Conservation (phyloP, 2,329 filamentous ascomycete species). For the Ophiocordyceps sinensis region DNA sequence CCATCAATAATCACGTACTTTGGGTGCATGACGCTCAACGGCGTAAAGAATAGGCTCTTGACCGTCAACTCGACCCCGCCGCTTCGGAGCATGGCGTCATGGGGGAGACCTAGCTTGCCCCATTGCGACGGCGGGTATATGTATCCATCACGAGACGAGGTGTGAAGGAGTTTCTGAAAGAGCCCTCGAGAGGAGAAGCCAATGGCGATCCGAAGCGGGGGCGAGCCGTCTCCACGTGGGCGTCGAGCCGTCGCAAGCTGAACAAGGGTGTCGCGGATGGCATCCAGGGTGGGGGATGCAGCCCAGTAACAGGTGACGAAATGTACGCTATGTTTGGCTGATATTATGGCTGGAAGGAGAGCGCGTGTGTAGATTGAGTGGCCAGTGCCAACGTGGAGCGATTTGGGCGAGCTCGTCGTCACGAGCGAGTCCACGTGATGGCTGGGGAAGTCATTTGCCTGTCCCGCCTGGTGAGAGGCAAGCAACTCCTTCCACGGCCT, state of each 20-base stretch:
- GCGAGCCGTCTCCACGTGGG: conserved; percentile 9
- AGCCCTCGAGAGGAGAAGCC: conserved; percentile 64
- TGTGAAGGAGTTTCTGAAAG: conserved; percentile 62
- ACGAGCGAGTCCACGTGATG: conserved; percentile 34
- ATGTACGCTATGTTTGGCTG: conserved; percentile 50
- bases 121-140: conserved; percentile 46
- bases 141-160: conserved; percentile 45
- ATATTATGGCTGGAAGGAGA: conserved; percentile 46
- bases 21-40: conserved; percentile 77
- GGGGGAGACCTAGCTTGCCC: conserved; percentile 50
- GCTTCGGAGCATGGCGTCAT: conserved; percentile 32
- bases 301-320: conserved; percentile 80
- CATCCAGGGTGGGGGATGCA: conserved; percentile 42
- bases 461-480: conserved; percentile 16
- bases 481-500: conserved; percentile 22
- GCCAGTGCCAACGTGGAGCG: conserved; percentile 43
- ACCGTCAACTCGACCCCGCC: conserved; percentile 52
- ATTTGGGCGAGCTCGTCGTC: conserved; percentile 28
- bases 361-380: conserved; percentile 37
- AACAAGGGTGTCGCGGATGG: conserved; percentile 41
- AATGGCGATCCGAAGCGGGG: conserved; percentile 46
- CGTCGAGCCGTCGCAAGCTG: conserved; percentile 36
- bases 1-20: conserved; percentile 70
- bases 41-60: conserved; percentile 66
- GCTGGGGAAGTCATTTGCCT: conserved; percentile 30